Conservation (phyloP, 768 basidiomycete species). For the Russula foetens region DNA sequence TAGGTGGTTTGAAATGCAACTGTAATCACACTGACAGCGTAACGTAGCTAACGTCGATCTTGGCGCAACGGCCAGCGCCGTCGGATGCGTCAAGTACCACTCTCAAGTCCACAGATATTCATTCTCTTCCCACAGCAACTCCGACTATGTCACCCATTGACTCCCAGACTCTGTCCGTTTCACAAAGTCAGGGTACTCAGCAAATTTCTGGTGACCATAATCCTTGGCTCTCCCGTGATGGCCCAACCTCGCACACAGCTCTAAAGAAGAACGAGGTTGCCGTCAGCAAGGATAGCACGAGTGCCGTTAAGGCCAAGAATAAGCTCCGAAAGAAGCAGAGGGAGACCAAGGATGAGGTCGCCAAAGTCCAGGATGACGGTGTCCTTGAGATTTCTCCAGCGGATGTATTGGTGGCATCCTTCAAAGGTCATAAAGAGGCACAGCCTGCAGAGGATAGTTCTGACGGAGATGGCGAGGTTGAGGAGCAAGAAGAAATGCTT, state of each 20-base stretch:
- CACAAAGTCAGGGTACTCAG: constrained; percentile 19
- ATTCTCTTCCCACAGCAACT: constrained; percentile 30
- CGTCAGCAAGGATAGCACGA: constrained; percentile 57
- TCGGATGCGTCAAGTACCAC: constrained; percentile 65
- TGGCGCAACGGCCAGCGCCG: constrained; percentile 3
- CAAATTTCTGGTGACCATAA: constrained; percentile 36
- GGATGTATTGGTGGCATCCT: constrained; percentile 33
- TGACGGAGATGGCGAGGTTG: constrained; percentile 58
- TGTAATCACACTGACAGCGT: background rate
- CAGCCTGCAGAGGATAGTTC: constrained; percentile 30
- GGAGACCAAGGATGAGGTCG: constrained; percentile 50
- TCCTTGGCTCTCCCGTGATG: constrained; percentile 64
- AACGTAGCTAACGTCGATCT: constrained; percentile 9
- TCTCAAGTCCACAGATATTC: constrained; percentile 48
- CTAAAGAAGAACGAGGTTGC: constrained; percentile 69
- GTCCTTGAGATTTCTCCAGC: constrained; percentile 66
- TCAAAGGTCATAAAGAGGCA: constrained; percentile 14
- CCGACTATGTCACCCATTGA: constrained; percentile 11
- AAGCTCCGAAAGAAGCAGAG: constrained; percentile 58
- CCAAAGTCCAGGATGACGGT: constrained; percentile 64
- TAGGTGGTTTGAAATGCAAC: background rate
- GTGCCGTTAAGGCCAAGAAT: constrained; percentile 59
- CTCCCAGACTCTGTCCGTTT: constrained; percentile 18
- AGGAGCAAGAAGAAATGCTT: constrained; percentile 52
- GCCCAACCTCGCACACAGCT: constrained; percentile 28